phyloP scores from a whole-genome alignment of 768 basidiomycete genomes.

The Phaeotremella skinneri region DNA sequence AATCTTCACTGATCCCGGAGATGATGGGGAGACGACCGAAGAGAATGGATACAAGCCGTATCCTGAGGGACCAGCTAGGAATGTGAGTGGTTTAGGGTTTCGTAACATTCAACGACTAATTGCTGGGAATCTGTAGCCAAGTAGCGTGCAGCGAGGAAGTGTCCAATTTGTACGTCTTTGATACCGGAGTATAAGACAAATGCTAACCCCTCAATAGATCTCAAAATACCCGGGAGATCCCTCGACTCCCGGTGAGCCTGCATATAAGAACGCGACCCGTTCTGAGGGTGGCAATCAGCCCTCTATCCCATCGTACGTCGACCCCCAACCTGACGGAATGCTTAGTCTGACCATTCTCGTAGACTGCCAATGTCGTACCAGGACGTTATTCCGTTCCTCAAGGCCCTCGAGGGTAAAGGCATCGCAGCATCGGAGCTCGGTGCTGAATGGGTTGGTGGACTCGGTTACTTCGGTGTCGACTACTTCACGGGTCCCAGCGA shows the following conservation, averaged over 20 bases:
- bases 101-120: conserved; percentile 51
- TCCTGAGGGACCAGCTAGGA: conserved; percentile 83
- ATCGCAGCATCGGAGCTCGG: conserved; percentile 41
- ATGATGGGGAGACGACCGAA: conserved; percentile 74
- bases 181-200: background rate
- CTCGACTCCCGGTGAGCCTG: conserved; percentile 80
- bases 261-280: conserved; percentile 76
- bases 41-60: conserved; percentile 73
- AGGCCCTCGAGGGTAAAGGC: conserved; percentile 57
- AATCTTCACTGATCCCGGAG: conserved; percentile 81
- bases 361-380: conserved; percentile 87
- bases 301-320: conserved; percentile 42
- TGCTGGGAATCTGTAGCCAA: conserved; percentile 8
- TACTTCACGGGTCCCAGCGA: conserved; percentile 55
- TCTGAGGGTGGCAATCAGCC: conserved; percentile 54
- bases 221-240: conserved; percentile 57
- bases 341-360: conserved; percentile 55
- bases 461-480: conserved; percentile 49
- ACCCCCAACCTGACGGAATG: conserved; percentile 58
- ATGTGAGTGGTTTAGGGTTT: conserved; percentile 56
- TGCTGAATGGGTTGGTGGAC: conserved; percentile 49
- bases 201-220: conserved; percentile 45
- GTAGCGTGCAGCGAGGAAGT: conserved; percentile 73
- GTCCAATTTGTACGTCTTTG: conserved; percentile 61
- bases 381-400: conserved; percentile 70